A percentile compares a stretch with the other conserved stretches of the same genome.
These are phyloP conservation scores for Penicillium sp. DNA, from an alignment of 2,329 filamentous ascomycete genomes.

Conservation along the genomic window DNA sequence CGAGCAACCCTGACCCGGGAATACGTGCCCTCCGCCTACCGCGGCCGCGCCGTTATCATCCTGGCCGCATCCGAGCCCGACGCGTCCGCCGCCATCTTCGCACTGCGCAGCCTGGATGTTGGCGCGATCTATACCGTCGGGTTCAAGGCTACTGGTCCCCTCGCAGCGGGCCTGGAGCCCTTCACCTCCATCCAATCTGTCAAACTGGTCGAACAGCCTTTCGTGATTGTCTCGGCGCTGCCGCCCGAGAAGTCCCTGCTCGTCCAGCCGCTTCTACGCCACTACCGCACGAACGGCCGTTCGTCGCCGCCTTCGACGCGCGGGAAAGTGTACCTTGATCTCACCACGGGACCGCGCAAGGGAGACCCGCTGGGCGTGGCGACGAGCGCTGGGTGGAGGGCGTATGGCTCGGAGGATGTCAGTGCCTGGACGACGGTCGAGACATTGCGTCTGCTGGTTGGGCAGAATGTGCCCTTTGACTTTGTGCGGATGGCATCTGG, in stretches of 20 bases:
- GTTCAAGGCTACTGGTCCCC: constrained; percentile 60
- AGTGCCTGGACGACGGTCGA: constrained; percentile 82
- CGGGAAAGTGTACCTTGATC: constrained; percentile 74
- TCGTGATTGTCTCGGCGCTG: constrained; percentile 76
- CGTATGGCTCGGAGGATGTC: constrained; percentile 75
- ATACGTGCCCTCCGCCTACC: constrained; percentile 77
- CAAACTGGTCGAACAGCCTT: constrained; percentile 73
- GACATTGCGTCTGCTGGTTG: constrained; percentile 71
- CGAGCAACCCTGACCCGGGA: constrained; percentile 76
- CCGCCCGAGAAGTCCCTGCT: constrained; percentile 74
- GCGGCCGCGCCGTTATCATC: constrained; percentile 70
- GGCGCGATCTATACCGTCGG: constrained; percentile 81
- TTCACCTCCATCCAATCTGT: constrained; percentile 73
- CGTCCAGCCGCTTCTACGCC: constrained; percentile 72
- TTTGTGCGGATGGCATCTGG: constrained; percentile 74
- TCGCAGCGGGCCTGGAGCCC: constrained; percentile 64
- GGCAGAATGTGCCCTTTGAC: constrained; percentile 83
- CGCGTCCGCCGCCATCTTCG: constrained; percentile 75
- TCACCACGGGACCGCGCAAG: constrained; percentile 66
- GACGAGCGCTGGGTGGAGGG: constrained; percentile 70
- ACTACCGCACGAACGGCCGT: constrained; percentile 56
- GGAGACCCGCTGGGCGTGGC: constrained; percentile 68
- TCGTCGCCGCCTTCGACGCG: constrained; percentile 38
- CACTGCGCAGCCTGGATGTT: constrained; percentile 70
- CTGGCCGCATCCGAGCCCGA: constrained; percentile 70